Conservation (phyloP, 164 flowering plant species). For the Vitis rupestris region DNA sequence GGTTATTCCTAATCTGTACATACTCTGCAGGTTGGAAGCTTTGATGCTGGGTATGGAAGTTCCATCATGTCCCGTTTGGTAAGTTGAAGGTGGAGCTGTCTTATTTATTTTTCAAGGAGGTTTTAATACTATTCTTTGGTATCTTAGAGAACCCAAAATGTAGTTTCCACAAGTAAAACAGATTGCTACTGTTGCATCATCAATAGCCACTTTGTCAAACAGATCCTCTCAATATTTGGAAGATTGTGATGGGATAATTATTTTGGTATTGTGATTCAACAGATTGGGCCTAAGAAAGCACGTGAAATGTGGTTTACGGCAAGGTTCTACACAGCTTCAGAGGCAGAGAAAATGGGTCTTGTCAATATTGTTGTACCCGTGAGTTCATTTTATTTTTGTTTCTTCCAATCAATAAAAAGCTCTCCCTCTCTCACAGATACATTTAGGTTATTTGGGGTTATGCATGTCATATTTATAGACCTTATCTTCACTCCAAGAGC, state of each 20-base stretch:
- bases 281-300: constrained; percentile 96
- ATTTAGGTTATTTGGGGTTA: no score
- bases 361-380: constrained; percentile 90
- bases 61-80: constrained; percentile 97
- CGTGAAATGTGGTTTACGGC: constrained; percentile 95
- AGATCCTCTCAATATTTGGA: neutral
- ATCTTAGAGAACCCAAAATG: no score
- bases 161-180: no score
- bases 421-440: no score
- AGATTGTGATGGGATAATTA: neutral
- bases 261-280: constrained; percentile 13
- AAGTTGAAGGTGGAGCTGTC: constrained; percentile 16
- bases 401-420: no score
- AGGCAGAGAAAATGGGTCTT: constrained; percentile 97
- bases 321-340: constrained; percentile 79
- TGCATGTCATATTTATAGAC: no score
- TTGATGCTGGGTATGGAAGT: constrained; percentile 98
- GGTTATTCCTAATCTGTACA: neutral
- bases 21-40: constrained; percentile 85
- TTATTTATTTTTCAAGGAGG: neutral
- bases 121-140: no score
- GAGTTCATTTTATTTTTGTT: constrained; percentile 25
- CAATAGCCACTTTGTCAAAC: neutral
- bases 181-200: neutral
- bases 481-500: no score